Evolutionary conservation across 257 asterid genomes (phyloP).

Genomic region (Przewalskia tangutica): DNA sequence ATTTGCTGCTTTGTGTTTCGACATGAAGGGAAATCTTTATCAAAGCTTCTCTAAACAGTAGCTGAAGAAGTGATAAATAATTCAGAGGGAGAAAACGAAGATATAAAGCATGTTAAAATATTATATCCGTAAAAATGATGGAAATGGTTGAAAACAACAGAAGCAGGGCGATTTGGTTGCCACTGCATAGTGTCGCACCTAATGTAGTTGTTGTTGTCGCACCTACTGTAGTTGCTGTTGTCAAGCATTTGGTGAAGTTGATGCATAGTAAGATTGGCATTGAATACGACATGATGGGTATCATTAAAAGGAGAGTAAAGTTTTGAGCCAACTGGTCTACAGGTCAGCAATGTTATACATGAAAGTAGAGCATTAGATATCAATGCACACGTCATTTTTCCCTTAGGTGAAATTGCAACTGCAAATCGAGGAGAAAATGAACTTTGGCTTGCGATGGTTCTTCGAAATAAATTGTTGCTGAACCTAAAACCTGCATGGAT

Average conservation of each 20-base stretch:
- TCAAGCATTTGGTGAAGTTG: too few relatives aligned
- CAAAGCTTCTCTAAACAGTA: slow-evolving; percentile 81
- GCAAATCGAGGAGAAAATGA: slow-evolving; percentile 97
- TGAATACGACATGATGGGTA: too few relatives aligned
- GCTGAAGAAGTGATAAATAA: slow-evolving; percentile 62
- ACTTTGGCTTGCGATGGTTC: slow-evolving; percentile 94
- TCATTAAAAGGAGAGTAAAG: too few relatives aligned
- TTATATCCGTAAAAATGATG: slow-evolving; percentile 97
- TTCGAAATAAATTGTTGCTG: slow-evolving; percentile 69
- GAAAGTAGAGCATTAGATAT: slow-evolving; percentile 94
- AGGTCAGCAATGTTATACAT: too few relatives aligned
- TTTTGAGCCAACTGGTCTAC: too few relatives aligned
- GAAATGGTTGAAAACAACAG: slow-evolving; percentile 89
- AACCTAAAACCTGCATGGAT: slow-evolving; percentile 91
- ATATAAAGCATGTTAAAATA: slow-evolving; percentile 61
- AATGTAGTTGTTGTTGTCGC: too few relatives aligned
- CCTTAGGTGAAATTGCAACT: slow-evolving; percentile 98
- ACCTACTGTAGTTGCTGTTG: too few relatives aligned
- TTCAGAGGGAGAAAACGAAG: slow-evolving; percentile 39
- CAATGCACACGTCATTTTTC: slow-evolving; percentile 69
- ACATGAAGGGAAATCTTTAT: slow-evolving; percentile 88
- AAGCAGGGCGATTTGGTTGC: too few relatives aligned
- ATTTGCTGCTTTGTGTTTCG: slow-evolving; percentile 93
- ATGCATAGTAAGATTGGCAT: too few relatives aligned
- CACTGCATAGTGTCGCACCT: too few relatives aligned